Evolutionary conservation across 495 filamentous ascomycete species (phyloP).

Genomic region (Neurospora sp.): DNA sequence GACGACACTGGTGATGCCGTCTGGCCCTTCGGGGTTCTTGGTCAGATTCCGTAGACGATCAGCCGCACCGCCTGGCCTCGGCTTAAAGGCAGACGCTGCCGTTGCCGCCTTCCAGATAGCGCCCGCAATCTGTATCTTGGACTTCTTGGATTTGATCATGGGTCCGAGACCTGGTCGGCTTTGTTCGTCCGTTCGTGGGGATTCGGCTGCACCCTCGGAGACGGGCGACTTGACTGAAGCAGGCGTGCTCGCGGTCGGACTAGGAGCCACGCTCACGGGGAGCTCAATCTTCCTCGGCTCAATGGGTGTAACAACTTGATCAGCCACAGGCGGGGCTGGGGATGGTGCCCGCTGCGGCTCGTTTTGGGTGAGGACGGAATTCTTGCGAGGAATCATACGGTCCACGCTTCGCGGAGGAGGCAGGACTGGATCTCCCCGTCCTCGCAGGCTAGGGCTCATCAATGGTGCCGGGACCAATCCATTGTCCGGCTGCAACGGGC

Average conservation of each 20-base stretch:
- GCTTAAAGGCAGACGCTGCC: constrained; percentile 72
- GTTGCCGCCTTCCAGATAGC: constrained; percentile 77
- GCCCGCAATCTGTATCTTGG: constrained; percentile 58
- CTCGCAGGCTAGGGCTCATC: constrained; percentile 37
- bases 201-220: constrained; percentile 13
- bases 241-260: constrained; percentile 14
- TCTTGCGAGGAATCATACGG: constrained; percentile 28
- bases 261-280: constrained; percentile 6
- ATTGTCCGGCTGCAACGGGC: constrained; percentile 28
- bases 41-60: constrained; percentile 52
- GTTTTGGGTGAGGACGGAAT: constrained; percentile 17
- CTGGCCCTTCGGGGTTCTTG: constrained; percentile 53
- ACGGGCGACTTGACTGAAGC: constrained; percentile 11
- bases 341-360: constrained; percentile 2
- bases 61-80: constrained; percentile 69
- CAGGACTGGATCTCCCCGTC: constrained; percentile 27
- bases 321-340: constrained; percentile 4
- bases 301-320: constrained; percentile 10
- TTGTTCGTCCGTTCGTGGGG: constrained; percentile 36
- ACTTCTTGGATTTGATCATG: constrained; percentile 73
- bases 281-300: constrained; percentile 8
- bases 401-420: constrained; percentile 37
- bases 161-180: constrained; percentile 73
- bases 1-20: constrained; percentile 81
- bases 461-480: constrained; percentile 44